Evolutionary conservation across 2,329 filamentous ascomycete genomes (phyloP).

Genomic region (Emmonsia crescens): DNA sequence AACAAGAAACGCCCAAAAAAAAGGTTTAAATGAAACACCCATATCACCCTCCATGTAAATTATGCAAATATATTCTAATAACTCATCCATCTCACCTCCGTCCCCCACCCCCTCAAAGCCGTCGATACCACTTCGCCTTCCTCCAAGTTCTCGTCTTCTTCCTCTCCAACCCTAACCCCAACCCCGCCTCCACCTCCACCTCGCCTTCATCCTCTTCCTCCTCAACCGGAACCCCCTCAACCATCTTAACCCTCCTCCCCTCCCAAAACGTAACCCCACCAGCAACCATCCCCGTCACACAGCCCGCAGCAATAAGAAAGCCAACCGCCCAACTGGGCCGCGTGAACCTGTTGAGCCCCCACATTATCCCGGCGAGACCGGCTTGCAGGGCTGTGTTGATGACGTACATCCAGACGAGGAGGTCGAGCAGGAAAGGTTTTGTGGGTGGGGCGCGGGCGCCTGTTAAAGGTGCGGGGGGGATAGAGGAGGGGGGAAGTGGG

Average conservation of each 20-base stretch:
- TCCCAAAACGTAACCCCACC: slow-evolving; percentile 62
- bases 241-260: slow-evolving; percentile 57
- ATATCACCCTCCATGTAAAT: too few species aligned
- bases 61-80: too few species aligned
- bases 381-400: slow-evolving; percentile 69
- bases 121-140: slow-evolving; percentile 1
- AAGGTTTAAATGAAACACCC: too few species aligned
- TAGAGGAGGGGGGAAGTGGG: slow-evolving; percentile 53
- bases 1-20: too few species aligned
- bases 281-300: slow-evolving; percentile 55
- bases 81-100: too few species aligned
- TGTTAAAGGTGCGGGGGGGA: slow-evolving; percentile 58
- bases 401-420: slow-evolving; percentile 67
- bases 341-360: slow-evolving; percentile 60
- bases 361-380: slow-evolving; percentile 69
- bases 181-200: background rate
- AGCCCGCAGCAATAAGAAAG: slow-evolving; percentile 64
- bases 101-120: background rate
- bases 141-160: background rate
- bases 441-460: slow-evolving; percentile 59
- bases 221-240: slow-evolving; percentile 59
- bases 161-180: background rate
- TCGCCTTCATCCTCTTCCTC: slow-evolving; percentile 32
- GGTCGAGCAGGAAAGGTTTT: slow-evolving; percentile 63
- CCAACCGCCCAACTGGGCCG: slow-evolving; percentile 74